Base-by-base conservation (phyloP, 345 rosid species). In the Tarenaya hassleriana region DNA sequence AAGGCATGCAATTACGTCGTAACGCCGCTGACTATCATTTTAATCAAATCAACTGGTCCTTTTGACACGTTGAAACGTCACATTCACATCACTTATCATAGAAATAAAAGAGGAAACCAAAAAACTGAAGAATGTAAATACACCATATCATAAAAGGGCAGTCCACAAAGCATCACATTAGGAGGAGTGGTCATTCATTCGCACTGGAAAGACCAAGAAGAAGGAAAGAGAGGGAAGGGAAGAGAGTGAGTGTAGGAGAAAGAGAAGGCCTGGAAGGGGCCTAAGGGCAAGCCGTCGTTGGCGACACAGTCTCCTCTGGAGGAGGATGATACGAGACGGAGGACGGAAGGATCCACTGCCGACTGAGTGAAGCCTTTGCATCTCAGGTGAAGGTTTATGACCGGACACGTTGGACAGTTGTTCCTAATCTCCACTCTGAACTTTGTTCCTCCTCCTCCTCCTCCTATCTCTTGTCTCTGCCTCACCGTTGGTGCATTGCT, bases 351-450 rank as follows among this genome's bases (percentile, higher is more conserved):
- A 19, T 66, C 47, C 41, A 66, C 65, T 41, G 59, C 55, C 3
- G 70, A 47, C 61, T 66, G 70, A 41, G 61, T 50, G 41, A 66
- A 66, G 4, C 70, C 70, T 66, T 47, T 60, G 18, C 71, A 66
- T 47, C 53, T 53, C 7, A 66, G 34, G 41, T 51, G 70, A 48
- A 66, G 66, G 66, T 66, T 60, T 34, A 66, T 60, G 47, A 66
- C 34, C 34, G 70, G 69, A 57, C 63, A 64, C 63, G 50, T 50
- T 5, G 63, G 70, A 53, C 70, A 66, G 16, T 53, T 60, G 61
- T 60, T 66, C 47, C 47, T 48, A 16, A 66, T 61, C 16, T 66
- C 66, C 29, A 66, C 70, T 47, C 20, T 66, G 39, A 41, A 59
- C 61, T 53, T 35, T 59, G 17, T 16, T 53, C 16, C 42, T 53